Evolutionary conservation across 768 basidiomycete genomes (phyloP), one percentile per base, ranked within the genome.

Genomic region (Gymnopilus dilepis): DNA sequence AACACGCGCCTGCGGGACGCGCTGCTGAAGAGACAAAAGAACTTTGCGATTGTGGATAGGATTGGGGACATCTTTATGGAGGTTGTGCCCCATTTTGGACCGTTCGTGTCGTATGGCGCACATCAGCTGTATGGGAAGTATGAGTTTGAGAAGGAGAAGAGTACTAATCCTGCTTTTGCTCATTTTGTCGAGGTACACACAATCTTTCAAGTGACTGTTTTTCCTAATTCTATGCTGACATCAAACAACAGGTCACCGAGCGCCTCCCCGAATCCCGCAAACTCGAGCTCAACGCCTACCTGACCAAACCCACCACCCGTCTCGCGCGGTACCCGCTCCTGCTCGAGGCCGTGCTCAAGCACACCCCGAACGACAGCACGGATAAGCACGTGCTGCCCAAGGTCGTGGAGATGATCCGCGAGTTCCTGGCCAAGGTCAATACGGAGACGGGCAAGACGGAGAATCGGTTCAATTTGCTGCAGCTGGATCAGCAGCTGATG

Each of bases 71-170:
- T 99, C 60, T 83, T 98, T 24, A 77, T 94, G 45, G 96, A 99
- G 31, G 78, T 84, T 21, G 92, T 96, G 1, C 92, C 93, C 0
- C 84, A 90, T 70, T 97, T 99, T 67, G 85, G 81, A 9, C 97
- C 97, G 1, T 99, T 98, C 70, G 95, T 99, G 50, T 87, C 86
- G 33, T 99, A 99, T 69, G 97, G 97, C 43, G 89, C 95, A 8
- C 97, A 99, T 72, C 97, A 99, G 74, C 79, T 98, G 59, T 98
- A 97, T 71, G 97, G 97, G 12, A 99, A 99, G 76, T 98, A 94
- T 73, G 96, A 98, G 77, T 99, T 99, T 74, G 97, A 99, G 80
- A 97, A 94, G 82, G 97, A 99, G 82, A 99, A 98, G 81, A 88
- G 84, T 58, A 84, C 88, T 53, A 99, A 99, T 77, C 86, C 91